Evolutionary conservation across 208 protist genomes (phyloP), one percentile per base, ranked within the genome.

Genomic region (Trypanosomatidae sp.): DNA sequence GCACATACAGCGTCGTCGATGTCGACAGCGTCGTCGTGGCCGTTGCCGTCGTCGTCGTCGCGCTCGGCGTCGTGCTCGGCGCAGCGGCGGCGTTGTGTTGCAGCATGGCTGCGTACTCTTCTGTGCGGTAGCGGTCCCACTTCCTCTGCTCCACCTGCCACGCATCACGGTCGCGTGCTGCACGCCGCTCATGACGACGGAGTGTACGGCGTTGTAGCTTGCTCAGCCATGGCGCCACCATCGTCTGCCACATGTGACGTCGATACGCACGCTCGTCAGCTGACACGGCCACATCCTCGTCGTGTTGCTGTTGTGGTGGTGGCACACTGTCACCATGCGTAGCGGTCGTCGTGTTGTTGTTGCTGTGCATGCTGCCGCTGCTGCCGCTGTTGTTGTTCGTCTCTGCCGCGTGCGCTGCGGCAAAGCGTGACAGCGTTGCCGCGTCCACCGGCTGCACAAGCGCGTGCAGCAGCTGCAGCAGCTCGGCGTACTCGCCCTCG

Each of bases 401-500:
- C 42, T 38, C 33, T 47, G 48, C 10, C 48, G 43, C 50, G n/a
- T 15, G 11, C n/a, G 49, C 53, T 33, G 42, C 46, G 20, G 19
- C 33, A 35, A n/a, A 35, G 11, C 11, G n/a, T 35, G 30, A 11
- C 11, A 35, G 11, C n/a, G 11, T 35, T 11, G 30, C 30, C 11
- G 11, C n/a, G 11, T 35, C 11, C 30, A 35, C 30, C 11, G n/a
- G 44, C n/a, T 26, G 39, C 30, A 53, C 28, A 1, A 75, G 37
- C 23, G 27, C 33, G 20, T 46, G 25, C 19, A 90, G 37, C 38
- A 90, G n/a, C 2, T 15, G 40, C 39, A 61, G 45, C 21, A 86
- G 56, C 33, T 30, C 33, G 25, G 38, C 53, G 54, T 86, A 90
- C 46, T 84, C 64, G 25, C 65, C 44, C 42, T 64, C 61, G 33